Evolutionary conservation across 164 flowering plant species (phyloP).

Genomic region (Vitis amurensis): DNA sequence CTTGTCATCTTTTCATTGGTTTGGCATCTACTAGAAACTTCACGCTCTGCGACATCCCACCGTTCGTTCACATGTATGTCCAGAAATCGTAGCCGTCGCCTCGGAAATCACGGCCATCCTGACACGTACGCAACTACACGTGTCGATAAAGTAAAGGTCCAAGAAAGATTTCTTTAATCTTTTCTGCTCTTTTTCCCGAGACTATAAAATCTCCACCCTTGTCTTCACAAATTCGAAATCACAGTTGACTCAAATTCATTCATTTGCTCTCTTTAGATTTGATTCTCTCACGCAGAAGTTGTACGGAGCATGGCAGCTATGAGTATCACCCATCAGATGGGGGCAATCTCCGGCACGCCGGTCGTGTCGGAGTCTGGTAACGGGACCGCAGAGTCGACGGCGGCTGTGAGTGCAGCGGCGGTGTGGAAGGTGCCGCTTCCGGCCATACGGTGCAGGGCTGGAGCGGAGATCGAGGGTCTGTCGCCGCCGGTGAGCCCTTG

Average conservation of each 20-base stretch:
- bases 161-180: conserved; percentile 11
- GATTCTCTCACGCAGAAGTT: too few species aligned
- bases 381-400: conserved; percentile 11
- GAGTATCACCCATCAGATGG: conserved; percentile 54
- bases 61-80: conserved; percentile 10
- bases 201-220: conserved; percentile 2
- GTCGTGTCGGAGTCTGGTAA: conserved; percentile 19
- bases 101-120: neutral
- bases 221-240: too few species aligned
- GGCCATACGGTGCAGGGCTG: conserved; percentile 38
- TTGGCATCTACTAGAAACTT: conserved; percentile 1
- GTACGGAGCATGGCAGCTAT: neutral
- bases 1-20: neutral
- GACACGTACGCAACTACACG: conserved; percentile 17
- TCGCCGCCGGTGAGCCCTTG: conserved; percentile 74
- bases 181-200: conserved; percentile 2
- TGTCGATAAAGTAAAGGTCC: conserved; percentile 9
- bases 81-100: conserved; percentile 22
- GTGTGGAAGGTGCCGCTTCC: conserved; percentile 47
- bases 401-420: conserved; percentile 32
- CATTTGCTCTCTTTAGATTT: too few species aligned
- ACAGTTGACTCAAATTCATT: too few species aligned
- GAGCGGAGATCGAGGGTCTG: conserved; percentile 25
- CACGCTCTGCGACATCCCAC: conserved; percentile 12
- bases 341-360: conserved; percentile 48